Evolutionary conservation across 257 asterid genomes (phyloP).

Genomic region (Solanum chmielewskii): DNA sequence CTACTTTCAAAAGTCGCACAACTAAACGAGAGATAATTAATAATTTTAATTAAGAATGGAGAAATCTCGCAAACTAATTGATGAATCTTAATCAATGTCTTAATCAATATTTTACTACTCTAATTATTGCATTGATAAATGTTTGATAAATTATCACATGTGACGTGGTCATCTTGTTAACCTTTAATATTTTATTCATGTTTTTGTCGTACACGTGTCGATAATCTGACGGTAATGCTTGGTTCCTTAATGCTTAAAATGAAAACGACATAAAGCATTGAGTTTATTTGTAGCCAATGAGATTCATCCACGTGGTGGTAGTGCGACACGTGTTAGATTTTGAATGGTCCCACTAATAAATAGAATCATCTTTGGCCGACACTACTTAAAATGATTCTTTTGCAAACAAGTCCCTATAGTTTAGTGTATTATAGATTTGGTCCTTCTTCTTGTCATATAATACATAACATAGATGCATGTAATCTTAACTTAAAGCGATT

Average conservation of each 20-base stretch:
- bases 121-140: constrained; percentile 14
- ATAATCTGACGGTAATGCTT: background rate
- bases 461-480: background rate
- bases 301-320: background rate
- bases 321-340: background rate
- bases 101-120: background rate
- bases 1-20: background rate
- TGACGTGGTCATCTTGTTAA: background rate
- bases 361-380: background rate
- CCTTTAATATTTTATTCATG: background rate
- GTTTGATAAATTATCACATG: constrained; percentile 10
- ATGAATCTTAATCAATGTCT: background rate
- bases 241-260: background rate
- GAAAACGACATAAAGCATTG: background rate
- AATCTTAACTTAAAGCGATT: too few relatives aligned
- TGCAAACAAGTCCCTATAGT: background rate
- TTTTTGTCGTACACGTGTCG: background rate
- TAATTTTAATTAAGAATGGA: background rate
- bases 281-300: background rate
- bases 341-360: background rate
- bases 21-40: background rate
- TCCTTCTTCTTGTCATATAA: background rate
- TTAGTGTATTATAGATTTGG: background rate
- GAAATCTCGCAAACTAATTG: background rate
- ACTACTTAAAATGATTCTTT: background rate